These are phyloP conservation scores for Cubamyces lactineus DNA, from an alignment of 768 basidiomycete genomes.

Conservation along the genomic window DNA sequence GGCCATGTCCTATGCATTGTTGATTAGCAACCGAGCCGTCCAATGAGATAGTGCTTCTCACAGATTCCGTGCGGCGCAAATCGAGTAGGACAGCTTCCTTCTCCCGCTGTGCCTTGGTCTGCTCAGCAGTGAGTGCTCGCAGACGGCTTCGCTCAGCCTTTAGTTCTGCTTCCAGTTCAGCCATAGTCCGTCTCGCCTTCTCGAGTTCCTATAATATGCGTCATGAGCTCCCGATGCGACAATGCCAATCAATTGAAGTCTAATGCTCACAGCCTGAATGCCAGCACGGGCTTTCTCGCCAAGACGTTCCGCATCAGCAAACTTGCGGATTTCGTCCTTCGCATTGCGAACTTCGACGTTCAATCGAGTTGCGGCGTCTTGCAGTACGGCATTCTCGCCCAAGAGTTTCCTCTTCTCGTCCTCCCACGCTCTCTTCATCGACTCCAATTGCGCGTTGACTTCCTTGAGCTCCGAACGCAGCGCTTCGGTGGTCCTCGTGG, in stretches of 20 bases:
- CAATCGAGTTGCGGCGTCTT: conserved; percentile 70
- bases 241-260: too few species aligned
- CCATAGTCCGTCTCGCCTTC: conserved; percentile 62
- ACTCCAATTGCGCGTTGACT: conserved; percentile 64
- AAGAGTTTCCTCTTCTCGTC: conserved; percentile 64
- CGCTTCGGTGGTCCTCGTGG: conserved; percentile 67
- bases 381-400: conserved; percentile 73
- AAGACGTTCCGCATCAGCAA: conserved; percentile 54
- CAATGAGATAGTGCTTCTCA: conserved; percentile 38
- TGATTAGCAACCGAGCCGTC: background rate
- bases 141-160: conserved; percentile 70
- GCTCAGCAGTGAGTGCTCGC: conserved; percentile 64
- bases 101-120: conserved; percentile 63
- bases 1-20: conserved; percentile 67
- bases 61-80: conserved; percentile 71
- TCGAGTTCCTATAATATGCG: conserved; percentile 61
- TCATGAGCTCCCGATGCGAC: too few species aligned
- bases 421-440: conserved; percentile 71
- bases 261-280: conserved; percentile 54
- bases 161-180: conserved; percentile 73
- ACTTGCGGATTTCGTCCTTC: conserved; percentile 60
- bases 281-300: conserved; percentile 52
- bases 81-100: conserved; percentile 65
- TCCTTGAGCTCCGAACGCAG: conserved; percentile 60
- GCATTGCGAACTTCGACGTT: conserved; percentile 60